Conservation (phyloP, 2,329 filamentous ascomycete genomes). For the Verticillium alfalfae region DNA sequence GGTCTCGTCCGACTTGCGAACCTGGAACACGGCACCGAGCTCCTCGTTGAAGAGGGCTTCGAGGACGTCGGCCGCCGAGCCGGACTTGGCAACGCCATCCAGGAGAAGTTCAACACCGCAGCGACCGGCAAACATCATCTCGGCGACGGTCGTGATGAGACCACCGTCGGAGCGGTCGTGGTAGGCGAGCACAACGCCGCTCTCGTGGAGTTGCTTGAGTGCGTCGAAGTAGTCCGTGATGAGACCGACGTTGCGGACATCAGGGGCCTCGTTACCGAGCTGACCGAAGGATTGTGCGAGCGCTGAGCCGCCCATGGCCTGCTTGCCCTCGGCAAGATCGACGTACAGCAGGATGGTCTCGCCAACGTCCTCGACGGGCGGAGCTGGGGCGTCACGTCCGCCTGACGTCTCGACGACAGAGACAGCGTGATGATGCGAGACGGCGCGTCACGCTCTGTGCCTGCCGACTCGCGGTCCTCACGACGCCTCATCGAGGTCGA, state of each 20-base stretch:
- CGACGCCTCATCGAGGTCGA: conserved; percentile 97
- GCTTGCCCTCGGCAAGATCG: conserved; percentile 76
- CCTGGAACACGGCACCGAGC: conserved; percentile 91
- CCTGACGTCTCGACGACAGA: conserved; percentile 75
- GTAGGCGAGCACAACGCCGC: conserved; percentile 73
- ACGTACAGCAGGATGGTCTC: conserved; percentile 87
- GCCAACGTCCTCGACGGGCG: conserved; percentile 76
- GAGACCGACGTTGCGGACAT: conserved; percentile 75
- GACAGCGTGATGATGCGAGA: conserved; percentile 91
- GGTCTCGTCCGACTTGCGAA: conserved; percentile 76
- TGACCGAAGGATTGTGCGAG: conserved; percentile 85
- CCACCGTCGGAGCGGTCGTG: conserved; percentile 94
- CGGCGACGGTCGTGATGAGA: conserved; percentile 80
- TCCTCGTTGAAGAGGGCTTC: conserved; percentile 92
- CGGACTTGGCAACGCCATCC: conserved; percentile 62
- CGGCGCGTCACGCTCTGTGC: conserved; percentile 80
- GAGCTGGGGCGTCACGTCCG: conserved; percentile 90
- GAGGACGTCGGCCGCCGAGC: conserved; percentile 59
- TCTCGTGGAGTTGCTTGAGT: conserved; percentile 57
- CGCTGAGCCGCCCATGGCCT: conserved; percentile 83
- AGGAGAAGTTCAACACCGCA: conserved; percentile 83
- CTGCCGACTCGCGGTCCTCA: conserved; percentile 66
- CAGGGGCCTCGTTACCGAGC: conserved; percentile 77
- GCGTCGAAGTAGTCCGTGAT: conserved; percentile 92
- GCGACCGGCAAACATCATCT: conserved; percentile 98